Evolutionary conservation across 2,329 filamentous ascomycete genomes (phyloP).

Genomic region (Echinosphaeria canescens): DNA sequence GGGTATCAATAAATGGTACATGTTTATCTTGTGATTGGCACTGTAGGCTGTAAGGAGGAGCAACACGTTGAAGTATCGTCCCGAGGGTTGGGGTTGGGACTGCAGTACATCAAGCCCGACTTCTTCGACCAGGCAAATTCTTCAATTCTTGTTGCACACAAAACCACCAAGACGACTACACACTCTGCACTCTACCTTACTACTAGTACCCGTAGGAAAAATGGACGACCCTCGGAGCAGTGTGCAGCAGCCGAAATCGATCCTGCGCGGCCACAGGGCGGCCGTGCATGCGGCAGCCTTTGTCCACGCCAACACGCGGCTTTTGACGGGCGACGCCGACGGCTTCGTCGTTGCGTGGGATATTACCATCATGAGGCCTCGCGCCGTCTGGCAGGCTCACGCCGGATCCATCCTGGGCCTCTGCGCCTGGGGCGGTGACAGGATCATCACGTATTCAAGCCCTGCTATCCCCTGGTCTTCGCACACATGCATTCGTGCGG

Average conservation of each 20-base stretch:
- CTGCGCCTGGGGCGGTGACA: slow-evolving; percentile 46
- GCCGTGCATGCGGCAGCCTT: slow-evolving; percentile 64
- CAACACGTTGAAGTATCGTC: too few species aligned
- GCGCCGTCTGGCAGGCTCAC: slow-evolving; percentile 77
- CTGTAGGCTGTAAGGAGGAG: too few species aligned
- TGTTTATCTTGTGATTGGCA: too few species aligned
- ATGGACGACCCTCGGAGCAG: too few species aligned
- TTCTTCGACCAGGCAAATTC: too few species aligned
- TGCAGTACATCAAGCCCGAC: too few species aligned
- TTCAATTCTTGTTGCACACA: too few species aligned
- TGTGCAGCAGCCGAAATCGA: slow-evolving; percentile 31
- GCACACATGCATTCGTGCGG: slow-evolving; percentile 3
- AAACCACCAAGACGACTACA: too few species aligned
- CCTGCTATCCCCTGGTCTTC: slow-evolving; percentile 1
- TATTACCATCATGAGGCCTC: slow-evolving; percentile 56
- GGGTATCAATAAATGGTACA: too few species aligned
- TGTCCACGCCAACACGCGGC: slow-evolving; percentile 47
- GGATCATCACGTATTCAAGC: slow-evolving; percentile 57
- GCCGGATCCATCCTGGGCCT: slow-evolving; percentile 55
- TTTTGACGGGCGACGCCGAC: slow-evolving; percentile 75
- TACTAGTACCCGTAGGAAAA: too few species aligned
- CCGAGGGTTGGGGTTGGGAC: too few species aligned
- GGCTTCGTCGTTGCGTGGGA: slow-evolving; percentile 82
- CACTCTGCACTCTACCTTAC: too few species aligned
- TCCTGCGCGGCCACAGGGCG: slow-evolving; percentile 69